A percentile compares a stretch with the other conserved stretches of the same genome.
Evolutionary conservation across 73 alveolate genomes (phyloP).

Genomic region (Tetrahymena thermophila): DNA sequence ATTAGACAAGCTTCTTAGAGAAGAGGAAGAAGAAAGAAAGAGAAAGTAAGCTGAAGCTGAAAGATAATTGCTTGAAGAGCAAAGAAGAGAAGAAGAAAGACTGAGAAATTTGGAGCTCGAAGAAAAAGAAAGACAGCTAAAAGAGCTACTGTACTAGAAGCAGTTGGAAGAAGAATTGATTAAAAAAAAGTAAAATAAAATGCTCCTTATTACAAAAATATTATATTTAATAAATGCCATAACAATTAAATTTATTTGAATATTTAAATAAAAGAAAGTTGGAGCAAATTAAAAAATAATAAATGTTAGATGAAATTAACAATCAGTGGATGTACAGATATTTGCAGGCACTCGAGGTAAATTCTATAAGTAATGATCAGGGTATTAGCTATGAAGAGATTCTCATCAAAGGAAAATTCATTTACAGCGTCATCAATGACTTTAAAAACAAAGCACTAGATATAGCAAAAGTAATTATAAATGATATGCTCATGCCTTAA

Average conservation of each 20-base stretch:
- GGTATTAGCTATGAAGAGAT: not conserved
- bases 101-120: not conserved
- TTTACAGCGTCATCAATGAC: not conserved
- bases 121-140: not conserved
- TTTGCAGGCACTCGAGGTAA: not conserved
- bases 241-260: too few species aligned
- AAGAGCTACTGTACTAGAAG: not conserved
- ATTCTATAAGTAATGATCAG: not conserved
- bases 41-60: not conserved
- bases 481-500: not conserved
- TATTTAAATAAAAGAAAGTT: not conserved
- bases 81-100: not conserved
- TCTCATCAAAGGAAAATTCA: not conserved
- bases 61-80: not conserved
- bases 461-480: not conserved
- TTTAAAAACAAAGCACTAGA: not conserved
- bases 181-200: not conserved
- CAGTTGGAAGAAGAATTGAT: not conserved
- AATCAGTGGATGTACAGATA: not conserved
- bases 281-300: not conserved
- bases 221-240: too few species aligned
- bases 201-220: not conserved
- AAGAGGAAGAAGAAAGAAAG: not conserved
- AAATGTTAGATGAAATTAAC: not conserved
- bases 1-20: not conserved